Conservation (phyloP, 345 rosid species). For the Nasturtium officinale region DNA sequence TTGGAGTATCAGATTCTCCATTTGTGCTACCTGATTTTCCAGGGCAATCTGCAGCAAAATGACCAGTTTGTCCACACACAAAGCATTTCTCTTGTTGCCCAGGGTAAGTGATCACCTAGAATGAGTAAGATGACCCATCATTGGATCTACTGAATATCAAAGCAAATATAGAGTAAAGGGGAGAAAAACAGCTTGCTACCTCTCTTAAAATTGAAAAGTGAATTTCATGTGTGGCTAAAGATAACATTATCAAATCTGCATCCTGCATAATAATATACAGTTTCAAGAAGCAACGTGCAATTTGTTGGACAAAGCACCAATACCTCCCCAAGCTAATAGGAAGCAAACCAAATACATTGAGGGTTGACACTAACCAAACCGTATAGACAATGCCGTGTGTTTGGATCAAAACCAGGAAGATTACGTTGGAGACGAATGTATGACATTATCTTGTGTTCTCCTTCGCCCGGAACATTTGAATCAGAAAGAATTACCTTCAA, state of each 20-base stretch:
- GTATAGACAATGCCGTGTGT: conserved; percentile 89
- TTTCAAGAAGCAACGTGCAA: neutral
- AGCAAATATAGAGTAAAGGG: conserved; percentile 1
- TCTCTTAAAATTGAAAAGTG: conserved; percentile 98
- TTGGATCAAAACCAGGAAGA: conserved; percentile 87
- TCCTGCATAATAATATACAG: conserved; percentile 58
- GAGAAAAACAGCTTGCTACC: conserved; percentile 50
- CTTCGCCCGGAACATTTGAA: conserved; percentile 95
- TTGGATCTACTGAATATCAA: conserved; percentile 19
- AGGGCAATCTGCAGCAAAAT: conserved; percentile 92
- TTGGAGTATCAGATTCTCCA: conserved; percentile 66
- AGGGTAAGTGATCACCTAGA: conserved; percentile 78
- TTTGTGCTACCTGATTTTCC: conserved; percentile 62
- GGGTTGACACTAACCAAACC: conserved; percentile 69
- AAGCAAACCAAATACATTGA: conserved; percentile 12
- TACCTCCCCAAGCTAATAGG: conserved; percentile 7
- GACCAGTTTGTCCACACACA: conserved; percentile 90
- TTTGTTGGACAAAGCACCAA: conserved; percentile 25
- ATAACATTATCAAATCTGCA: conserved; percentile 97
- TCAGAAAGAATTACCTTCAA: conserved; percentile 99
- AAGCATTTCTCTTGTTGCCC: conserved; percentile 97
- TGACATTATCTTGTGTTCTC: conserved; percentile 98
- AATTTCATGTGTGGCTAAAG: conserved; percentile 96
- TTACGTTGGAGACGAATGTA: conserved; percentile 87
- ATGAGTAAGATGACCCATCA: neutral